Percentiles rank a stretch among this genome's conserved stretches.
phyloP scores from a whole-genome alignment of 495 filamentous ascomycete genomes.

The Xylaria curta region DNA sequence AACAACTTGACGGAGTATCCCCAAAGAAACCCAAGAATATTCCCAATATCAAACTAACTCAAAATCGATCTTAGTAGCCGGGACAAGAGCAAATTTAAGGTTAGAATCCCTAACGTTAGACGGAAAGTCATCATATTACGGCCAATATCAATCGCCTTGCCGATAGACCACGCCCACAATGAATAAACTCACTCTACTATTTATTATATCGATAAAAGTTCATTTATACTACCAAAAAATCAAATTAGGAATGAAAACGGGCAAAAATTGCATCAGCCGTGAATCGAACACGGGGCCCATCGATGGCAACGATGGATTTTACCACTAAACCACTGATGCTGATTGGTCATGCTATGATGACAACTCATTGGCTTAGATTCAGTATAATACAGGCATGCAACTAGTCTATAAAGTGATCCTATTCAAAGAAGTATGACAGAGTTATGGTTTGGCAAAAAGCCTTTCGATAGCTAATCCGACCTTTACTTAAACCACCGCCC shows the following conservation, averaged over 20 bases:
- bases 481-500: too few species aligned
- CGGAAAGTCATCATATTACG: background rate
- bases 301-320: slow-evolving; percentile 62
- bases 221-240: background rate
- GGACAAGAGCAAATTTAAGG: background rate
- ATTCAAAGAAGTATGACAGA: too few species aligned
- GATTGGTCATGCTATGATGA: background rate
- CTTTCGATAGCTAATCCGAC: too few species aligned
- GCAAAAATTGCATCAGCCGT: slow-evolving; percentile 48
- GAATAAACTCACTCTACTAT: background rate
- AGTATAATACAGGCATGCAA: too few species aligned
- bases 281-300: slow-evolving; percentile 57
- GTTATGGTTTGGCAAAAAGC: too few species aligned
- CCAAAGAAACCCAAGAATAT: too few species aligned
- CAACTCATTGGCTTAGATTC: too few species aligned
- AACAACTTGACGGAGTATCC: too few species aligned
- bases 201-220: background rate
- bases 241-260: background rate
- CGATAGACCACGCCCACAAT: background rate
- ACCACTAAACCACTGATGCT: slow-evolving; percentile 57
- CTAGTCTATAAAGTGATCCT: too few species aligned
- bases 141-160: too few species aligned
- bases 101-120: background rate
- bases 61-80: background rate
- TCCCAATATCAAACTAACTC: too few species aligned